phyloP scores from a whole-genome alignment of 306 rosid species.

The Fagus crenata region DNA sequence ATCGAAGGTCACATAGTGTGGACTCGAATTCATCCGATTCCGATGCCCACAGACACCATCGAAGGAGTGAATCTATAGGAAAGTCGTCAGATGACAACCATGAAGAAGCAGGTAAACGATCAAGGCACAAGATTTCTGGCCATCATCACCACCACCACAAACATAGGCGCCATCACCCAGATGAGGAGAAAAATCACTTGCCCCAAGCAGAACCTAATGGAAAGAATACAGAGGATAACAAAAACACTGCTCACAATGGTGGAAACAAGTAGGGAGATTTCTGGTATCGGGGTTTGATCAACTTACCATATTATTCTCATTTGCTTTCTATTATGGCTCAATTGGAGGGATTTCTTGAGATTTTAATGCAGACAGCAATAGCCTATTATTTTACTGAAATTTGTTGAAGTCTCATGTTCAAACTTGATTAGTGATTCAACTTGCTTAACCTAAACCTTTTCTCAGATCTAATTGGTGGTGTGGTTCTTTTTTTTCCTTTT shows the following conservation, averaged over 20 bases:
- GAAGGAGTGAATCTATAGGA: conserved; percentile 46
- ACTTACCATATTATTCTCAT: neutral
- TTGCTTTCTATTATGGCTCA: neutral
- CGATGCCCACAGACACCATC: conserved; percentile 25
- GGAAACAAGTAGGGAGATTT: neutral
- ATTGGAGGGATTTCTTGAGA: neutral
- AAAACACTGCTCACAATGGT: conserved; percentile 18
- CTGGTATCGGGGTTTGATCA: neutral
- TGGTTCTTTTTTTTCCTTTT: neutral
- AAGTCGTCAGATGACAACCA: conserved; percentile 56
- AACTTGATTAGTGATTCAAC: neutral
- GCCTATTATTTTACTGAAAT: neutral
- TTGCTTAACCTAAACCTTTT: neutral
- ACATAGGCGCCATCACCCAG: conserved; percentile 29
- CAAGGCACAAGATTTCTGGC: conserved; percentile 37
- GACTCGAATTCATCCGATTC: conserved; percentile 55
- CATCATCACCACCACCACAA: conserved; percentile 41
- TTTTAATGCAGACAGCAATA: neutral
- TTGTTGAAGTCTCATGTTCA: neutral
- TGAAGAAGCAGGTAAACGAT: conserved; percentile 41
- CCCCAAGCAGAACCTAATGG: conserved; percentile 28
- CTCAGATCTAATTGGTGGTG: neutral
- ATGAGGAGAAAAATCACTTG: conserved; percentile 39
- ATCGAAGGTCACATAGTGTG: conserved; percentile 39
- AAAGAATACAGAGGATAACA: conserved; percentile 28